Percentiles rank a stretch among this genome's conserved stretches.
These are phyloP conservation scores for Scortechinia acanthostroma DNA, from an alignment of 2,329 filamentous ascomycete species.

Conservation along the genomic window DNA sequence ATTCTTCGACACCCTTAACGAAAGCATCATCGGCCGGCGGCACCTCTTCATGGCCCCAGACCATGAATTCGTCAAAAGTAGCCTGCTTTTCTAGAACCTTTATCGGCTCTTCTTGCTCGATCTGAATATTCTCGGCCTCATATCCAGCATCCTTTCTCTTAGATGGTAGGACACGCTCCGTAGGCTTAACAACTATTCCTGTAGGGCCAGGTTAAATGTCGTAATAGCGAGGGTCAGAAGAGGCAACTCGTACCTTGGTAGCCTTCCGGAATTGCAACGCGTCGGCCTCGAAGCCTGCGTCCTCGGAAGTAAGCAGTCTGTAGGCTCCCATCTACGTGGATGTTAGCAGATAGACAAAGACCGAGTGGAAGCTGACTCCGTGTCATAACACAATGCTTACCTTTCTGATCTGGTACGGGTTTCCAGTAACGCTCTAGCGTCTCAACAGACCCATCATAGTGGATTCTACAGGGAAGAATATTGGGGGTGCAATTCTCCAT, in stretches of 20 bases:
- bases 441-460: not conserved
- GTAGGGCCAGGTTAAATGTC: too few relatives aligned
- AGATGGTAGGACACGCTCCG: not conserved
- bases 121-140: not conserved
- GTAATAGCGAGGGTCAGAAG: too few relatives aligned
- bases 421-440: not conserved
- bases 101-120: not conserved
- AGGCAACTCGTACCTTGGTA: not conserved
- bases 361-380: not conserved
- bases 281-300: not conserved
- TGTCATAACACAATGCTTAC: not conserved
- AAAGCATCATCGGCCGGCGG: not conserved
- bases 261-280: not conserved
- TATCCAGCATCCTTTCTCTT: not conserved
- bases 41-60: not conserved
- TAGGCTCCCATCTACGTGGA: not conserved
- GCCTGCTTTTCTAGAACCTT: not conserved
- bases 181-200: not conserved
- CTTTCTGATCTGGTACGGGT: not conserved
- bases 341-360: too few relatives aligned
- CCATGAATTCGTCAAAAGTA: not conserved
- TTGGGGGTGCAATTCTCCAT: not conserved
- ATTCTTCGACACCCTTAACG: slow-evolving; percentile 1
- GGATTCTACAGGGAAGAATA: not conserved
- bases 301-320: not conserved